These are phyloP conservation scores for Batrachochytrium dendrobatidis DNA, from an alignment of 371 early-diverging fungal genomes.

Conservation along the genomic window DNA sequence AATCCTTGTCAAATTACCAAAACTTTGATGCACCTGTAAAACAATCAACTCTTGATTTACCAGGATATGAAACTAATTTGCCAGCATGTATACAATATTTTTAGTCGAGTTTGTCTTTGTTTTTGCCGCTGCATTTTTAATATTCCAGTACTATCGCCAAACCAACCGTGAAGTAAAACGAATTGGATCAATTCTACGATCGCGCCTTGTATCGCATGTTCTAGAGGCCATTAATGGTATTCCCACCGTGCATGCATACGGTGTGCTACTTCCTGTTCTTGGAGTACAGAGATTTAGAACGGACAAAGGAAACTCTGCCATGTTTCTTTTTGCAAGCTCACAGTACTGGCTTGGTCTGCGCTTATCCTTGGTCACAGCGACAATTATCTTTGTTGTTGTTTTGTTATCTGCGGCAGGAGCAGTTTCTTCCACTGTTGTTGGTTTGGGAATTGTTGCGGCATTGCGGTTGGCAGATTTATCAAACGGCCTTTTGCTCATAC, in stretches of 20 bases:
- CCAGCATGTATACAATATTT: too few species aligned
- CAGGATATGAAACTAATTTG: too few species aligned
- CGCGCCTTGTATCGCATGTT: constrained; percentile 22
- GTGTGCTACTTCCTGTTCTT: constrained; percentile 2
- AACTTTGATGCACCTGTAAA: too few species aligned
- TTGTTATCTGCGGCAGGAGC: constrained; percentile 10
- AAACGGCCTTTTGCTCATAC: too few species aligned
- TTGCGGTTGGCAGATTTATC: background rate
- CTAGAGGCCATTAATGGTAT: too few species aligned
- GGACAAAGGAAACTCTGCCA: constrained; percentile 18
- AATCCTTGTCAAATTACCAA: too few species aligned
- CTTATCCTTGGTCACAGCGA: constrained; percentile 12
- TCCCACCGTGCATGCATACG: constrained; percentile 18
- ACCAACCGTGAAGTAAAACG: constrained; percentile 28
- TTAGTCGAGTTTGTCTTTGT: too few species aligned
- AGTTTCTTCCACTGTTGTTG: background rate
- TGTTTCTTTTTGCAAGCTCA: constrained; percentile 11
- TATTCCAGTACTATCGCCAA: constrained; percentile 19
- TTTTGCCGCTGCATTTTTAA: constrained; percentile 3
- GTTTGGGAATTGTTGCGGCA: background rate
- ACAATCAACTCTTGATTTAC: too few species aligned
- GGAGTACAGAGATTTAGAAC: constrained; percentile 3
- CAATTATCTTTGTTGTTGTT: constrained; percentile 12
- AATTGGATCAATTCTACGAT: constrained; percentile 10
- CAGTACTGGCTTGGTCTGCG: constrained; percentile 21